These are phyloP conservation scores for Solanum hybrid DNA, from an alignment of 305 asterid genomes.

Conservation along the genomic window DNA sequence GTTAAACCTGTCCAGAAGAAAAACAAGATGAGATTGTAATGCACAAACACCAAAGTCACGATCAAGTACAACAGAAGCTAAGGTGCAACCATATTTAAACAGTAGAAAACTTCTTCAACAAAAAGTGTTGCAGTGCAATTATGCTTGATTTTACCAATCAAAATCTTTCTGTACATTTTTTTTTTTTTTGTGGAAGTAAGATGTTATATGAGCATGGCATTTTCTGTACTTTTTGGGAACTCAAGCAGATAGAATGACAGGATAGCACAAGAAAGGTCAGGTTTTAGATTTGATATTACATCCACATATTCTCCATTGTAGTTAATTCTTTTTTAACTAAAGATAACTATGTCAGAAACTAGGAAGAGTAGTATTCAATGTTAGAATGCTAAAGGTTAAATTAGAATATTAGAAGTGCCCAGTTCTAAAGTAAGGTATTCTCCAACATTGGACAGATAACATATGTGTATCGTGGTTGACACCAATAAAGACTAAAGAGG, in stretches of 20 bases:
- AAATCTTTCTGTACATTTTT: background rate
- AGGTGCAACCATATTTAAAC: background rate
- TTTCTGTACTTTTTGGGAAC: background rate
- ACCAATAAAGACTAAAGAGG: background rate
- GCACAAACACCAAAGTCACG: background rate
- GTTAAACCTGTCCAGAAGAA: conserved; percentile 62
- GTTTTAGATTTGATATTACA: background rate
- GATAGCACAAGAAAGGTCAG: background rate
- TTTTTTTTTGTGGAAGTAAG: background rate
- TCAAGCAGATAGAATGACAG: background rate
- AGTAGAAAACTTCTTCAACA: background rate
- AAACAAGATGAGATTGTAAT: background rate
- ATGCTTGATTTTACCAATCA: background rate
- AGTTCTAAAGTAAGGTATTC: background rate
- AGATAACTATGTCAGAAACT: background rate
- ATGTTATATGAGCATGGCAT: background rate
- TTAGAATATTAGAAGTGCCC: background rate
- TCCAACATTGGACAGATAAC: background rate
- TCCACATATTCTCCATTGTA: background rate
- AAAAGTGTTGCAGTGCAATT: background rate
- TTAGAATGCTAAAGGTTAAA: background rate
- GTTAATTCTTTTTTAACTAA: background rate
- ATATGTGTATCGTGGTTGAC: background rate
- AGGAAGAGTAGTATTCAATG: background rate
- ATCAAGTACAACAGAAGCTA: background rate